Base-by-base conservation (phyloP, 805 yeast genomes). In the Metschnikowia peoriensis region DNA sequence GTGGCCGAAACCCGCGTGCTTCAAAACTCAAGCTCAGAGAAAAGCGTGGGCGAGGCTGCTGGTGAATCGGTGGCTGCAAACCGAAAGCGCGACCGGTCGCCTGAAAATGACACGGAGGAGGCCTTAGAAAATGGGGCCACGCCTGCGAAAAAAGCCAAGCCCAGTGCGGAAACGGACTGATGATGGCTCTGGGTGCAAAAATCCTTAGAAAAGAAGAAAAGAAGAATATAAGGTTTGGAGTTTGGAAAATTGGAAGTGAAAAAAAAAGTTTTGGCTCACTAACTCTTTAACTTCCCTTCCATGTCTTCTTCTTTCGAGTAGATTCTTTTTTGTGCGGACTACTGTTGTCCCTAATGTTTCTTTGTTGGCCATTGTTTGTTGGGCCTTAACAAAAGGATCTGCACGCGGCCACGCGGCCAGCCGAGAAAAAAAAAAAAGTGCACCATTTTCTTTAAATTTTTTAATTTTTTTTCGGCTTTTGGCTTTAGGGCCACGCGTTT, bases 1-100 rank as follows among this genome's bases (percentile, higher is more conserved):
- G 41, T 50, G 15, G 53, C 53, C 8, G 49, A 46, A 35, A 15
- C 49, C 3, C 37, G 53, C 4, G 49, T 41, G 34, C n/a, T 12
- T 9, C 45, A 44, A 40, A n/a, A 15, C 14, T 10, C 41, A 9
- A 38, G 28, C 10, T 28, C 9, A 17, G 42, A 34, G 12, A 41
- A 45, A 37, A 50, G 44, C 32, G 40, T 40, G 17, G 53, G 53
- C 6, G 53, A 45, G 28, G 40, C 34, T 9, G 49, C 44, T 10
- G 53, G 53, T 12, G 40, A 50, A 17, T 12, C 46, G 15, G 46
- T 41, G 43, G 53, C 53, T 12, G 35, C 45, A 10, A 41, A 49
- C 22, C 46, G 53, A 12, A 50, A 45, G 40, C 53, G 53, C 22
- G 46, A 11, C 34, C 42, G 53, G 43, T 35, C 49, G 38, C 46